phyloP scores from a whole-genome alignment of 1,139 yeast genomes.

The Candida tetrigidarum region DNA sequence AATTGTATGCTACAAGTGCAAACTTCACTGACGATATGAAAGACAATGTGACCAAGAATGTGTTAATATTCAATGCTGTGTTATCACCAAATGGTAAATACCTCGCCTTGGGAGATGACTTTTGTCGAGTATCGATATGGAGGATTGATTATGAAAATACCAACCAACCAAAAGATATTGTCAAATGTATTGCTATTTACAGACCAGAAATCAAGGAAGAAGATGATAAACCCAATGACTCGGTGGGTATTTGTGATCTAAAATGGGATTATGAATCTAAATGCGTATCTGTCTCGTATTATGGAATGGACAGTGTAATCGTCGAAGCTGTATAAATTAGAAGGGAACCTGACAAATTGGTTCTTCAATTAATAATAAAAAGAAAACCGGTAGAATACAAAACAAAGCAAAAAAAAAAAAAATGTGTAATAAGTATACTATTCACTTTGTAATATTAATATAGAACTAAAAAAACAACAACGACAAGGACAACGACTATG shows the following conservation, averaged over 20 bases:
- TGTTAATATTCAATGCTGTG: constrained; percentile 50
- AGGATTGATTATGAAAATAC: constrained; percentile 30
- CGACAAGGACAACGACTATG: background rate
- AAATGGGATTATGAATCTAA: constrained; percentile 45
- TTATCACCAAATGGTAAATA: constrained; percentile 52
- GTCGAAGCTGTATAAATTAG: constrained; percentile 18
- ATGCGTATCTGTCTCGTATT: constrained; percentile 43
- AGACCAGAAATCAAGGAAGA: constrained; percentile 19
- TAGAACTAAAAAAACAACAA: constrained; percentile 6
- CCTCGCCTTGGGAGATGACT: constrained; percentile 67
- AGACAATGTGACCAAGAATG: constrained; percentile 17
- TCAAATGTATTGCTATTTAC: constrained; percentile 32
- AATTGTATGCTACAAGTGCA: constrained; percentile 27
- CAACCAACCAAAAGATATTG: constrained; percentile 12
- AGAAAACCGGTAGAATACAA: too few relatives aligned
- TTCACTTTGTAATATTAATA: constrained; percentile 3
- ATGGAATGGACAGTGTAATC: constrained; percentile 46
- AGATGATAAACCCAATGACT: constrained; percentile 10
- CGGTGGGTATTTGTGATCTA: constrained; percentile 43
- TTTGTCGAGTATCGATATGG: constrained; percentile 62
- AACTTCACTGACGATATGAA: constrained; percentile 22
- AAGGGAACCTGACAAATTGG: too few relatives aligned
- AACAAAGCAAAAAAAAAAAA: too few relatives aligned
- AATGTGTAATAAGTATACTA: constrained; percentile 1
- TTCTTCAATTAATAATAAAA: too few relatives aligned